These are phyloP conservation scores for Ceratobasidium sp. DNA, from an alignment of 1,284 basidiomycete genomes.

Conservation along the genomic window DNA sequence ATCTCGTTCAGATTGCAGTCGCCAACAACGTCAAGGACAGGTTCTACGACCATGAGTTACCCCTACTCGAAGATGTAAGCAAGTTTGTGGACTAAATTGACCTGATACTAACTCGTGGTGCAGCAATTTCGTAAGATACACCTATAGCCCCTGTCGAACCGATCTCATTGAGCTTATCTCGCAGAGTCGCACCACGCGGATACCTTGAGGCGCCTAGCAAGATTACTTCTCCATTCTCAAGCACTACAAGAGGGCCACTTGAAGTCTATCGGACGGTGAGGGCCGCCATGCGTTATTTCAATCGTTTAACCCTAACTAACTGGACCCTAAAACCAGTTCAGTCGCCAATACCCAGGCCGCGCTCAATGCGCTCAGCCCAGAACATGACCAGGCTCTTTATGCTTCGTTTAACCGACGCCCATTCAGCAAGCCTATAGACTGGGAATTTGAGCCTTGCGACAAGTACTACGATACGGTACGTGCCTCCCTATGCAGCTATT, in stretches of 20 bases:
- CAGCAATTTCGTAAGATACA: constrained; percentile 71
- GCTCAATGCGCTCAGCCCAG: constrained; percentile 65
- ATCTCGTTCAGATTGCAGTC: constrained; percentile 74
- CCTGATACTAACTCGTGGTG: constrained; percentile 44
- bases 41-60: constrained; percentile 76
- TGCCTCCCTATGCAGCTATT: constrained; percentile 22
- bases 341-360: constrained; percentile 63
- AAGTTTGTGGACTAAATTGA: constrained; percentile 28
- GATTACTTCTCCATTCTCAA: constrained; percentile 69
- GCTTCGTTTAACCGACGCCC: constrained; percentile 75
- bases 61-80: constrained; percentile 77
- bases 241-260: constrained; percentile 68
- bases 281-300: no score
- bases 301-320: not conserved
- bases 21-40: constrained; percentile 76
- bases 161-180: not conserved
- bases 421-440: constrained; percentile 73
- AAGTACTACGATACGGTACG: constrained; percentile 79
- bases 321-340: constrained; percentile 61
- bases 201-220: constrained; percentile 67
- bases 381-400: constrained; percentile 75
- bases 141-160: not conserved
- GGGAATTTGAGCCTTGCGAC: constrained; percentile 79
- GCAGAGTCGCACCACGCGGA: constrained; percentile 74
- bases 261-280: constrained; percentile 51